Conservation (phyloP, 176 grass and related monocot species). For the Oryza meyeriana region DNA sequence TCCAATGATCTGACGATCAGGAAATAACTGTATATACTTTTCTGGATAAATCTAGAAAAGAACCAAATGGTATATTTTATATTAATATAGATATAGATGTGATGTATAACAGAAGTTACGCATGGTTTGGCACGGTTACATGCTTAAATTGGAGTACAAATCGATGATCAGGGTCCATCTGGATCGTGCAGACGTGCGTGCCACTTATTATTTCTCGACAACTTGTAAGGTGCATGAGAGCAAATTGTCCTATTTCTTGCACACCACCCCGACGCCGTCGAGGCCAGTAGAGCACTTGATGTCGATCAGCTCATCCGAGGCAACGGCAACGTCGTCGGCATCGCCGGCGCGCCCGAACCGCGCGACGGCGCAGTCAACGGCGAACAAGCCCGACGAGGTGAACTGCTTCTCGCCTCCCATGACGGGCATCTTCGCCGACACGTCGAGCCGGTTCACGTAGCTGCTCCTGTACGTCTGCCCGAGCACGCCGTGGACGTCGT, state of each 20-base stretch:
- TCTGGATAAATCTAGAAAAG: too few species aligned
- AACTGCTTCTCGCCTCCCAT: constrained; percentile 27
- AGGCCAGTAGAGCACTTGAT: constrained; percentile 27
- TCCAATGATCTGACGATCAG: too few species aligned
- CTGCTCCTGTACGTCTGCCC: constrained; percentile 26
- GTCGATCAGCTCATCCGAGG: background rate
- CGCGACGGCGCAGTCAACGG: constrained; percentile 15
- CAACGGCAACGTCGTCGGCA: background rate
- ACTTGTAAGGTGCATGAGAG: background rate
- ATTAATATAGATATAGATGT: too few species aligned
- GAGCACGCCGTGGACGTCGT: constrained; percentile 41
- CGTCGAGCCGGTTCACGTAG: constrained; percentile 38
- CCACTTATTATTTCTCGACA: background rate
- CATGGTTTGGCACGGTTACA: background rate
- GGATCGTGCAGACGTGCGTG: background rate
- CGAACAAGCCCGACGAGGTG: constrained; percentile 1
- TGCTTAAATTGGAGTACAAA: background rate
- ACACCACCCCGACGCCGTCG: constrained; percentile 13
- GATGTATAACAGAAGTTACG: background rate
- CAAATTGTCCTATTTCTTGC: background rate
- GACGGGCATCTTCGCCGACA: constrained; percentile 17
- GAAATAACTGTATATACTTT: too few species aligned
- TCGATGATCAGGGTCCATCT: background rate
- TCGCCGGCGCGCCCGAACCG: background rate
- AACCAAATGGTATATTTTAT: too few species aligned